Conservation (phyloP, 2,329 filamentous ascomycete species). For the Trichophyton mentagrophytes region DNA sequence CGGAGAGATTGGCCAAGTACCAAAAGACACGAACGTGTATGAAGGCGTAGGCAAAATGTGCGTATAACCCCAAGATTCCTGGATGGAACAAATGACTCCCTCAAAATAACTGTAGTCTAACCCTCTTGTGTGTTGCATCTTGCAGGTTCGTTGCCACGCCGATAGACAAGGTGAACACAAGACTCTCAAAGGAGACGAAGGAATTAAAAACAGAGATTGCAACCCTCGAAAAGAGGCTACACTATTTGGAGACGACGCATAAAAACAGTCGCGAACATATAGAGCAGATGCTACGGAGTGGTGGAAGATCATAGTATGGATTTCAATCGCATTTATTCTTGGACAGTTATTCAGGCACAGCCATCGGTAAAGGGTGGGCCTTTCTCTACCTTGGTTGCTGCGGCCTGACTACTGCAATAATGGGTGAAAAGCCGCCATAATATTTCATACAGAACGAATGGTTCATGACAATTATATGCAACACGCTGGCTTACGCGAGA, state of each 20-base stretch:
- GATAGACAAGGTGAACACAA: constrained; percentile 57
- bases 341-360: background rate
- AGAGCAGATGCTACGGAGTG: constrained; percentile 65
- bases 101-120: background rate
- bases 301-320: constrained; percentile 22
- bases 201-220: constrained; percentile 66
- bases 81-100: background rate
- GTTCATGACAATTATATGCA: background rate
- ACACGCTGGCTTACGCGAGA: background rate
- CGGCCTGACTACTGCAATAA: background rate
- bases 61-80: constrained; percentile 19
- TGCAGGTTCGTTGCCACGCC: constrained; percentile 76
- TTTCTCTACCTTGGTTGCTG: background rate
- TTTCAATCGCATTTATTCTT: constrained; percentile 14
- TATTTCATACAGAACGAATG: background rate
- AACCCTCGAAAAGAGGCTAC: constrained; percentile 72
- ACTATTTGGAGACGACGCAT: constrained; percentile 88
- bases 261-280: constrained; percentile 89
- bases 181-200: constrained; percentile 61
- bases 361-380: background rate
- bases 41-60: constrained; percentile 97
- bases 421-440: background rate
- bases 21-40: constrained; percentile 67
- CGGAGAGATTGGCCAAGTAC: constrained; percentile 66
- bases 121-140: background rate